These are phyloP conservation scores for Hordeum pubiflorum DNA, from an alignment of 202 grass and related monocot genomes.

Conservation along the genomic window DNA sequence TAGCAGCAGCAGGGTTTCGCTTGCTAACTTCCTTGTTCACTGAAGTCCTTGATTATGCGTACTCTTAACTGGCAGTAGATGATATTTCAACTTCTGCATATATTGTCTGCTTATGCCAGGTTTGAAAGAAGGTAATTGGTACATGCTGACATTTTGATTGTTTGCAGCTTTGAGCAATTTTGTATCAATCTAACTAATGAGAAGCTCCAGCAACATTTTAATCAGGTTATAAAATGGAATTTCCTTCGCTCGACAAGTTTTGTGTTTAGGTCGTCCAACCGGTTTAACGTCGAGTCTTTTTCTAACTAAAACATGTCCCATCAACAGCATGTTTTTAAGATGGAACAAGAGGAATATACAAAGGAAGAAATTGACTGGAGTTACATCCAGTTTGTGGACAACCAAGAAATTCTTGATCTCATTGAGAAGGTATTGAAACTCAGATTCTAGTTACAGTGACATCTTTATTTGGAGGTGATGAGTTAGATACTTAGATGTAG, in stretches of 20 bases:
- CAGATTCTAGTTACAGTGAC: slow-evolving; percentile 18
- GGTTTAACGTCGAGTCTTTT: neutral
- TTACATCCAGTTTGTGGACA: slow-evolving; percentile 90
- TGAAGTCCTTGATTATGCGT: neutral
- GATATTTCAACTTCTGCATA: slow-evolving; percentile 2
- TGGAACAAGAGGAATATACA: slow-evolving; percentile 96
- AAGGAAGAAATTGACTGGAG: slow-evolving; percentile 99
- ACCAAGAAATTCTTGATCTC: slow-evolving; percentile 94
- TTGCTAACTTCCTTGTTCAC: neutral
- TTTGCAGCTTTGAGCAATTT: slow-evolving; percentile 96
- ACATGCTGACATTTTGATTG: slow-evolving; percentile 30
- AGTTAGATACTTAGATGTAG: neutral
- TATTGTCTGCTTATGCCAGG: neutral
- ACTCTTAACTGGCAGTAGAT: slow-evolving; percentile 7
- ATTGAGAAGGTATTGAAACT: slow-evolving; percentile 75
- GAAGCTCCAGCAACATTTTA: slow-evolving; percentile 98
- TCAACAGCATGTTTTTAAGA: slow-evolving; percentile 98
- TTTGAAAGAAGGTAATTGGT: slow-evolving; percentile 14
- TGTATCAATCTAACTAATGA: slow-evolving; percentile 97
- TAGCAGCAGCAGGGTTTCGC: neutral
- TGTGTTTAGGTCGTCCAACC: slow-evolving; percentile 15
- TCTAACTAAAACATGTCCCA: neutral
- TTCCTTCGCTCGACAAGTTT: neutral
- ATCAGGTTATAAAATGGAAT: slow-evolving; percentile 52
- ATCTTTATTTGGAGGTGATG: neutral